phyloP scores from a whole-genome alignment of 148 eudicot genomes.

The Rhododendron henanense region DNA sequence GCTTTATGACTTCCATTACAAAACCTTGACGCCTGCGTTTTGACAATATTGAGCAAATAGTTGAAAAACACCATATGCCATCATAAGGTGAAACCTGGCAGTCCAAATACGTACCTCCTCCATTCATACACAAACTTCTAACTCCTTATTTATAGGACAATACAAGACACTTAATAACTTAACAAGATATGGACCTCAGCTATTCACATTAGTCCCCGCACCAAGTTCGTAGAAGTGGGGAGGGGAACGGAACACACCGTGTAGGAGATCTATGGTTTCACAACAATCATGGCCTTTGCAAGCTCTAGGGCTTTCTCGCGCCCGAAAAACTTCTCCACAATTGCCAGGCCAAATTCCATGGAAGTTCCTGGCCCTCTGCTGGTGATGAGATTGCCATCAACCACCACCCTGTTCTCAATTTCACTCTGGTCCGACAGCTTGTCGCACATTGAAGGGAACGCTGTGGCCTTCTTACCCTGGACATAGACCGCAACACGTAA shows the following conservation, averaged over 20 bases:
- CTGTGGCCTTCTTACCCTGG: slow-evolving; percentile 95
- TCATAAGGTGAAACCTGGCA: not conserved
- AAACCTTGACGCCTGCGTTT: too few relatives aligned
- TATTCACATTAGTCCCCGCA: not conserved
- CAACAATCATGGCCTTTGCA: slow-evolving; percentile 68
- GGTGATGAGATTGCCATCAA: slow-evolving; percentile 94
- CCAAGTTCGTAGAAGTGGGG: not conserved
- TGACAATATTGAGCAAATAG: not conserved
- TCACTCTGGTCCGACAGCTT: slow-evolving; percentile 76
- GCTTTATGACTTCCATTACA: too few relatives aligned
- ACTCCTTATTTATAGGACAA: not conserved
- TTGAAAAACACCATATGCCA: not conserved
- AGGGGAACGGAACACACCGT: not conserved
- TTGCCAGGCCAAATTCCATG: slow-evolving; percentile 83
- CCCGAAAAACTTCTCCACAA: slow-evolving; percentile 76
- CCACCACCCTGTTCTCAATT: slow-evolving; percentile 72
- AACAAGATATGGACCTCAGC: not conserved
- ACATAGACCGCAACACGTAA: not conserved
- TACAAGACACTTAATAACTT: not conserved
- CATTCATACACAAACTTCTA: not conserved
- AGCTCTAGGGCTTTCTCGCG: slow-evolving; percentile 71
- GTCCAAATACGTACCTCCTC: not conserved
- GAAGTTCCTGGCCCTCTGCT: slow-evolving; percentile 93
- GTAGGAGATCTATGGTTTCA: slow-evolving; percentile 22
- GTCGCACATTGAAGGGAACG: slow-evolving; percentile 86